Evolutionary conservation across 2,329 filamentous ascomycete genomes (phyloP), one percentile per base, ranked within the genome.

Genomic region (Aspergillus viridinutans): DNA sequence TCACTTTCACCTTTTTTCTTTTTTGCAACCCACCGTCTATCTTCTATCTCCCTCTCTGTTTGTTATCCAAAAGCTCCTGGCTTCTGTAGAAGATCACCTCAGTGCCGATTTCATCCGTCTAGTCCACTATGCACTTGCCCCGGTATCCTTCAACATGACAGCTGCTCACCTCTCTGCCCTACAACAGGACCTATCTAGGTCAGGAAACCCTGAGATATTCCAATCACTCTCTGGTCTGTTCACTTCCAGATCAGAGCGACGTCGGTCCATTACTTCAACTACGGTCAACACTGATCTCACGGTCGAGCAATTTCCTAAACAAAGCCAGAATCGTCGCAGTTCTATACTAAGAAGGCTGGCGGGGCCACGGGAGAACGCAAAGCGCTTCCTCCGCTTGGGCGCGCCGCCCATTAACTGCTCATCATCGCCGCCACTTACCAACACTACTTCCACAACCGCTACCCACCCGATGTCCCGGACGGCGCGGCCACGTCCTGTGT

Each of bases 341-440:
- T 69, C 69, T 14, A 62, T 74, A 43, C 58, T 74, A 29, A 67
- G 59, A 68, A 78, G 75, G 63, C 72, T 80, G 72, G 75, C 76
- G 69, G 69, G 72, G 56, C 69, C 76, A 70, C 74, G 76, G 59
- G 76, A 79, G 61, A 75, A 76, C 71, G 76, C 75, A 63, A 79
- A 79, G 69, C 72, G 75, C 56, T 69, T 79, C 64, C 70, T 79
- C 64, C 74, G 75, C 66, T 63, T 78, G 58, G 71, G 70, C 49
- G 65, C 71, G 28, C 68, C 74, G 42, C 62, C 66, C 20, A 59
- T 38, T 49, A 35, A 68, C 47, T 61, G 63, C 51, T 55, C 59
- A 49, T 57, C 58, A 25, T 53, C 66, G 49, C 59, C 67, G 57
- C 67, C 66, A 59, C 54, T 47, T 47, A 47, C 43, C 12, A 47